Base-by-base conservation (phyloP, 345 rosid species). In the Leavenworthia alabamica region DNA sequence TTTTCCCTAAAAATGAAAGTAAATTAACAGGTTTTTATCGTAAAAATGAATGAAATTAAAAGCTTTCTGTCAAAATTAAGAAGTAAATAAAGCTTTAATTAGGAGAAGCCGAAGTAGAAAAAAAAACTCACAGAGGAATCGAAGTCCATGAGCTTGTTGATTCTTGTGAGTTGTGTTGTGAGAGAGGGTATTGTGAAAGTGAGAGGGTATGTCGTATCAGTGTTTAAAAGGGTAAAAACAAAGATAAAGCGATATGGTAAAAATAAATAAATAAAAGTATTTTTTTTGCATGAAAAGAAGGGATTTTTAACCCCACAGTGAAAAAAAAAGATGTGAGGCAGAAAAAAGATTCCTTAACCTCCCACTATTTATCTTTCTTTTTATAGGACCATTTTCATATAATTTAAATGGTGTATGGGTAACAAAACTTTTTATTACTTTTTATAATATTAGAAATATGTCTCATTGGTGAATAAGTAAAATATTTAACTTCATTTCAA, bases 231-330 rank as follows among this genome's bases (percentile, higher is more conserved):
- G 66, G 60, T 58, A 16, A 64, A 41, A 57, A 42, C 4, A 24
- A 8, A 8, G 49, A 27, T 26, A 61, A 70, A 64, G 27, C 6
- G 12, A 19, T 8, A n/a, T 9, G 67, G 66, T 52, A 53, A 71
- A 64, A 57, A 41, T 8, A 41, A 58, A 49, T 26, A 32, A 48
- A 49, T 41, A 56, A 56, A 56, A 57, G 36, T 32, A n/a, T n/a
- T n/a, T 24, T 29, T 28, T 57, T 23, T 1, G 75, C 71, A 64
- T 71, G 61, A 57, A 71, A 71, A 71, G 75, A 56, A 64, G 75
- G 66, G 37, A 64, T 56, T 71, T 70, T 71, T 71, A 64, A 71
- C 75, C 75, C 71, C 75, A 64, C 75, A 50, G 75, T 71, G 71
- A 71, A 71, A 68, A 71, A 71, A 68, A 60, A 64, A 71, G 70